Evolutionary conservation across 805 yeast genomes (phyloP), one percentile per base, ranked within the genome.

Genomic region (Wickerhamomyces subpelliculosus): DNA sequence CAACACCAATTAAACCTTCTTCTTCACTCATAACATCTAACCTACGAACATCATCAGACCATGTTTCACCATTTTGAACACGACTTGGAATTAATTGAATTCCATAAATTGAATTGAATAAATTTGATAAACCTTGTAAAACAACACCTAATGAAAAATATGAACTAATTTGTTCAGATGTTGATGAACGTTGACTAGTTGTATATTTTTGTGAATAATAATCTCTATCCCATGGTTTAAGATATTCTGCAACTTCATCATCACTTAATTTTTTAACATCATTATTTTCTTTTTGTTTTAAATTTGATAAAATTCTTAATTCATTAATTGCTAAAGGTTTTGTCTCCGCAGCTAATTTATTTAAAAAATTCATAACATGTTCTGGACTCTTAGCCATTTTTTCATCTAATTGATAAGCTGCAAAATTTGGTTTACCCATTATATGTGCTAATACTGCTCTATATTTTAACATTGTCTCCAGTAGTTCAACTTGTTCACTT

Each of bases 191-290:
- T 34, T 53, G 57, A 10, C 48, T 54, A 0, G 57, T 41, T 9
- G 62, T 44, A 36, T 54, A 52, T 13, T 62, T 49, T n/a, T 67
- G 45, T 10, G 68, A 53, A 43, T 62, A 71, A 52, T 73, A 89
- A 45, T 88, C 95, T 43, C 95, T 72, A 58, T 93, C 97, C 97
- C 97, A 93, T 1, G 96, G 96, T 42, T 77, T 73, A 24, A 88
- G 68, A 11, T 59, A 57, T 8, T 60, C 60, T 5, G 73, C 55
- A 3, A 77, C 60, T 18, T 70, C 69, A 14, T 61, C 62, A 40
- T 62, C 67, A 23, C 59, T 46, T 10, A 52, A 46, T 9, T 41
- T 40, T 35, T 46, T 44, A 44, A 40, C 40, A 13, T 47, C 47
- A 6, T 46, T 46, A 20, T 51, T 38, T n/a, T 59, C 61, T 17